Percentiles rank a stretch among this genome's conserved stretches.
These are phyloP conservation scores for Plasmodium relictum DNA, from an alignment of 169 alveolate species.

Conservation along the genomic window DNA sequence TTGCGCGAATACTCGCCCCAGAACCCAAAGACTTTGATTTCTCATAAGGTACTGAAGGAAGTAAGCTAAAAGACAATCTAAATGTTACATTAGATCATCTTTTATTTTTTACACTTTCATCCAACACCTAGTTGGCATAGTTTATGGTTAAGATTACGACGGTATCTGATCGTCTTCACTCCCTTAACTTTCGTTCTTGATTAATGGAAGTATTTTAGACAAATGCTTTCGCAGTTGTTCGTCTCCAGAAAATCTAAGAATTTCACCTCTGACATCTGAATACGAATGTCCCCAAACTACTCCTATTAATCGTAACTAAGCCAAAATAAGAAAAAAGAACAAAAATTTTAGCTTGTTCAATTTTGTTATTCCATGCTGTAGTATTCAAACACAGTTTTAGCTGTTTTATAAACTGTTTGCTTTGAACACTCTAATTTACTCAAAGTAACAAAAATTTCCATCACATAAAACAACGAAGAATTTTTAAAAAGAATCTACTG, in stretches of 20 bases:
- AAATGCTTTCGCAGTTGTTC: conserved; percentile 94
- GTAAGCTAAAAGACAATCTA: conserved; percentile 84
- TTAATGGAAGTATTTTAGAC: conserved; percentile 93
- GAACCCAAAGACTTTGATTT: conserved; percentile 94
- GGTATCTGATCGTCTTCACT: conserved; percentile 95
- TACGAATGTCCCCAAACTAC: conserved; percentile 94
- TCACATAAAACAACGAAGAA: background rate
- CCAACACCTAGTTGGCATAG: conserved; percentile 92
- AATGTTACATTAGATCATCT: conserved; percentile 69
- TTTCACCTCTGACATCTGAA: conserved; percentile 94
- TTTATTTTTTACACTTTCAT: conserved; percentile 45
- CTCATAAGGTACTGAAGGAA: conserved; percentile 92
- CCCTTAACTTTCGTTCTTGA: conserved; percentile 95
- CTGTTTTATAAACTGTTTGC: conserved; percentile 86
- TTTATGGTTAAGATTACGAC: conserved; percentile 94
- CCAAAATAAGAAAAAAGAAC: conserved; percentile 76
- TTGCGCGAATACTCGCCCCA: conserved; percentile 97
- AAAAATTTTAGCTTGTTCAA: conserved; percentile 79
- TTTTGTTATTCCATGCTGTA: conserved; percentile 87
- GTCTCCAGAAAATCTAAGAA: conserved; percentile 93
- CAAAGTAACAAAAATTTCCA: conserved; percentile 80
- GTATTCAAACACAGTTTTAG: conserved; percentile 83
- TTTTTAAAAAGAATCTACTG: conserved; percentile 18
- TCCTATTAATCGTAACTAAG: conserved; percentile 91
- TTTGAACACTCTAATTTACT: conserved; percentile 93